Evolutionary conservation across 1,284 basidiomycete genomes (phyloP).

Genomic region (Fomitopsis schrenkii): DNA sequence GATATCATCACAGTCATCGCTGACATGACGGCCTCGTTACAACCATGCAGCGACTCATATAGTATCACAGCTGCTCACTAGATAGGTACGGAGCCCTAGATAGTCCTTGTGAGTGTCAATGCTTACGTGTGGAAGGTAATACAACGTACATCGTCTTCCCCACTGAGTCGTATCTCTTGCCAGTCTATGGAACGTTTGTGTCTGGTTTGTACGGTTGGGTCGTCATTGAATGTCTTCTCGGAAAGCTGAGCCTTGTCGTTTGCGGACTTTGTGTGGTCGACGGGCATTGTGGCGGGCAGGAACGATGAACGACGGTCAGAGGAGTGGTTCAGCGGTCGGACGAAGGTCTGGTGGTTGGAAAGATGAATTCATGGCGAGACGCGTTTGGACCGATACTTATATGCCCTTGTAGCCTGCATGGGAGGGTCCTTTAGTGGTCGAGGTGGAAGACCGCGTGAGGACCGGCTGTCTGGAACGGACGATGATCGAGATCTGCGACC

Average conservation of each 20-base stretch:
- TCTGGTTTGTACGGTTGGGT: not conserved
- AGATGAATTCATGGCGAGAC: not conserved
- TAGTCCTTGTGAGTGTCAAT: not conserved
- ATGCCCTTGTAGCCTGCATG: not conserved
- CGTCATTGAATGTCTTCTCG: no score
- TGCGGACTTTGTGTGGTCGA: not conserved
- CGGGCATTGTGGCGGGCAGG: not conserved
- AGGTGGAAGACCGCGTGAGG: not conserved
- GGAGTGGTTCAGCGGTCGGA: not conserved
- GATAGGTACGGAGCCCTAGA: not conserved
- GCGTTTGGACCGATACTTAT: not conserved
- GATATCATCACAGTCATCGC: slow-evolving; percentile 1
- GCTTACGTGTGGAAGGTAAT: not conserved
- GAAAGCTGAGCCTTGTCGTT: not conserved
- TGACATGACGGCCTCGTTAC: not conserved
- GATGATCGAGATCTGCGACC: not conserved
- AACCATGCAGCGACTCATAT: not conserved
- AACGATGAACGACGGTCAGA: not conserved
- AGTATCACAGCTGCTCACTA: not conserved
- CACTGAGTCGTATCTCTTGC: not conserved
- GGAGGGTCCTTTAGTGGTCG: not conserved
- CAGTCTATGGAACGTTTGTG: not conserved
- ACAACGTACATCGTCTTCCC: not conserved
- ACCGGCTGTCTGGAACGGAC: slow-evolving; percentile 1
- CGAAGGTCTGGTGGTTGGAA: not conserved